phyloP scores from a whole-genome alignment of 2,329 filamentous ascomycete species.

The Neofusicoccum kwambonambiense region DNA sequence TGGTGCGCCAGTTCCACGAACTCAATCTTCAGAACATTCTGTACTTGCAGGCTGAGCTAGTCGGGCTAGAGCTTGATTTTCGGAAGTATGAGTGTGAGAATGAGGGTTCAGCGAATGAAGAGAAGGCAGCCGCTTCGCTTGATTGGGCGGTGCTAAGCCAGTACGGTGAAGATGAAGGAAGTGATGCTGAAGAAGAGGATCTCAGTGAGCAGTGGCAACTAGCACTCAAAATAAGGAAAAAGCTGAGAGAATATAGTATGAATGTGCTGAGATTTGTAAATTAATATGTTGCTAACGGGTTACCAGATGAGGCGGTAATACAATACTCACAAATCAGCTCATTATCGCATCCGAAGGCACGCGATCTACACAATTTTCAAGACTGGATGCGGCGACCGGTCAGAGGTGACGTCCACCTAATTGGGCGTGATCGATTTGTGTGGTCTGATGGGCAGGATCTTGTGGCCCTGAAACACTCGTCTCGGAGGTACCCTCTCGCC shows the following conservation, averaged over 20 bases:
- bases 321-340: background rate
- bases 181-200: background rate
- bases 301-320: background rate
- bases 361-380: background rate
- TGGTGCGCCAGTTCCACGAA: background rate
- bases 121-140: background rate
- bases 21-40: constrained; percentile 1
- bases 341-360: background rate
- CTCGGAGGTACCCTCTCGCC: background rate
- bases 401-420: background rate
- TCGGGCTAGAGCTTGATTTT: constrained; percentile 14
- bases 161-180: background rate
- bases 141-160: background rate
- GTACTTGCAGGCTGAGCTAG: constrained; percentile 2
- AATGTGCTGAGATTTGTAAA: background rate
- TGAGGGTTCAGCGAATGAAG: background rate
- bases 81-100: constrained; percentile 13
- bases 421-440: background rate
- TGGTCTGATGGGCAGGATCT: background rate
- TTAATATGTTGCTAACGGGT: too few species aligned
- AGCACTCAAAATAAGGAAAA: background rate
- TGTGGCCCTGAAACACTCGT: background rate
- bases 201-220: background rate
- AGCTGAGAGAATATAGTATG: constrained; percentile 5
- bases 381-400: background rate